phyloP scores from a whole-genome alignment of 805 yeast species.

The Suhomyces pyralidae region DNA sequence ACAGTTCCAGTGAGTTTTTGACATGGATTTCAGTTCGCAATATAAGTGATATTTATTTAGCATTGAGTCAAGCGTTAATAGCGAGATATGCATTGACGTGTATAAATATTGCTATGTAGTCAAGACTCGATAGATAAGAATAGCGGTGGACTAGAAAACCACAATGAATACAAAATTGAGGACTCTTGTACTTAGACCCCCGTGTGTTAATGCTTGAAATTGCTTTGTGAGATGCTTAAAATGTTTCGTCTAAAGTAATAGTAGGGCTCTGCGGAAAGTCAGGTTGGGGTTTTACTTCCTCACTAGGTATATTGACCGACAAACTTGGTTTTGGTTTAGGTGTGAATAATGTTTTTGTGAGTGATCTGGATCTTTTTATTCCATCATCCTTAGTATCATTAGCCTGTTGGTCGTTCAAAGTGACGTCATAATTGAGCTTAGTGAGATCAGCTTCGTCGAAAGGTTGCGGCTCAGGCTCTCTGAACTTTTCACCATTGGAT shows the following conservation, averaged over 20 bases:
- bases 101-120: background rate
- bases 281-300: background rate
- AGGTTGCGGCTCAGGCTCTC: constrained; percentile 36
- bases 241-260: constrained; percentile 36
- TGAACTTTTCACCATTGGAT: constrained; percentile 17
- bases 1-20: too few species aligned
- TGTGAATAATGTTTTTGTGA: constrained; percentile 36
- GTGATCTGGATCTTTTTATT: constrained; percentile 24
- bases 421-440: constrained; percentile 31
- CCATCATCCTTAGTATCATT: constrained; percentile 16
- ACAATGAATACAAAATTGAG: too few species aligned
- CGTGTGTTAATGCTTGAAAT: background rate
- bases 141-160: too few species aligned
- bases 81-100: background rate
- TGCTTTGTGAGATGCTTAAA: background rate
- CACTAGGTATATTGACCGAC: constrained; percentile 14
- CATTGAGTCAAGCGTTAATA: background rate
- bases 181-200: background rate
- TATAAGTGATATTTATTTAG: background rate
- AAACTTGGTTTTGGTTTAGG: constrained; percentile 22
- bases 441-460: constrained; percentile 28
- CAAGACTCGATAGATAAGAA: background rate
- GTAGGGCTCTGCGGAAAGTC: constrained; percentile 27
- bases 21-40: background rate
- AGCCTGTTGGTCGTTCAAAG: constrained; percentile 17